Percentiles rank a stretch among this genome's conserved stretches.
These are phyloP conservation scores for Setaria italica DNA, from an alignment of 202 grass and related monocot species.

Conservation along the genomic window DNA sequence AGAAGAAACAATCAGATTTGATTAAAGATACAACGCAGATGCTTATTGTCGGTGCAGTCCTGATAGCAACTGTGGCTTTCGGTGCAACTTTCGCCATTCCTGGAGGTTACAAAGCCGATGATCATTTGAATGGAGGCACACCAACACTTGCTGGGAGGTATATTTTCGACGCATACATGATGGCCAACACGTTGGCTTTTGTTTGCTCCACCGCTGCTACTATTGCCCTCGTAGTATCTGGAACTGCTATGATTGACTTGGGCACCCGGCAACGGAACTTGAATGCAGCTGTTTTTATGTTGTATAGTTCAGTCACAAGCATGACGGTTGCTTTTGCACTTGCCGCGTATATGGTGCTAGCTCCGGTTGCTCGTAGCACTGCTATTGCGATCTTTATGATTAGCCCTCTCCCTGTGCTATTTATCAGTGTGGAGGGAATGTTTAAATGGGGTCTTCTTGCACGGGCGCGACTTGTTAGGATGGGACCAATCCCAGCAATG, in stretches of 20 bases:
- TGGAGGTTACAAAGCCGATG: constrained; percentile 5
- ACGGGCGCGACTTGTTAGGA: too few species aligned
- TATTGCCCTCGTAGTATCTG: neutral
- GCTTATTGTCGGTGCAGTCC: neutral
- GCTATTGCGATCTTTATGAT: neutral
- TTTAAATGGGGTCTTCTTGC: neutral
- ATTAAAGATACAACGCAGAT: neutral
- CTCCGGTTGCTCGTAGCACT: neutral
- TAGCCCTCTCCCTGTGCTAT: neutral
- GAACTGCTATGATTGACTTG: neutral
- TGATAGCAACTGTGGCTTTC: neutral
- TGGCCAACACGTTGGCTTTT: constrained; percentile 11
- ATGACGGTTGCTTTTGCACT: neutral
- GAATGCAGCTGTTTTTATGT: fast-evolving
- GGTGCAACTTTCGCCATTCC: neutral
- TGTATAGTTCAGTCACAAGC: neutral
- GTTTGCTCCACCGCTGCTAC: neutral
- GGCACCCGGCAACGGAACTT: neutral
- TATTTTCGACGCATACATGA: neutral
- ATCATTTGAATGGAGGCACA: neutral
- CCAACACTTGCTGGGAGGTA: constrained; percentile 2
- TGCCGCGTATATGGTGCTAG: neutral
- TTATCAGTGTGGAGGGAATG: neutral
- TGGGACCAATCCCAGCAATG: too few species aligned
- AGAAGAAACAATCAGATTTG: neutral